Evolutionary conservation across 1,284 basidiomycete species (phyloP), one percentile per base, ranked within the genome.

Genomic region (Austroboletus novae-zelandiae): DNA sequence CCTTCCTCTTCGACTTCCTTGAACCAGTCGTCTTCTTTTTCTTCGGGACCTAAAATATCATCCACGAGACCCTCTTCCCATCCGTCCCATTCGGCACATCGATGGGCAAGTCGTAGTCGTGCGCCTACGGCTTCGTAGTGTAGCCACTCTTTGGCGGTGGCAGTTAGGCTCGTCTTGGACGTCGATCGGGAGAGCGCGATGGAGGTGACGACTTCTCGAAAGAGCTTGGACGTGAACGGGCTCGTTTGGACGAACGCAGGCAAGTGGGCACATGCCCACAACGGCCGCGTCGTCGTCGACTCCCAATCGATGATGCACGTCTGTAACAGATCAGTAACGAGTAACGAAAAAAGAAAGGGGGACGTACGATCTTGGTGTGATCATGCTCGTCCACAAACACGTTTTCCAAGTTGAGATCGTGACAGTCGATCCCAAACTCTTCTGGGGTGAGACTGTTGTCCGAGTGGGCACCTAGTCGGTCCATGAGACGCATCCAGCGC

Each of bases 281-380:
- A 75, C 8, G 88, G 89, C 17, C 89, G 77, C 5, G 83, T 89
- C 9, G 87, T 89, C 15, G 88, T 90, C 10, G 87, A 88, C 64
- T 91, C 88, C 89, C 88, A 91, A 60, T 91, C 89, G 44, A 91
- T 91, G 54, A 91, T 79, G 60, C 86, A 88, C 1, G 86, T 86
- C 89, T 91, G 20, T 23, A 23, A 23, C 20, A 23, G 36, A 40
- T 14, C 2, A 5, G 25, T 34, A 27, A 13, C n/a, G 5, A 27
- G n/a, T 7, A 15, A 13, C 25, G 7, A 15, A 40, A 9, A 53
- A 45, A 17, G 14, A 13, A 3, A 41, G 29, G 25, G 36, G n/a
- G 9, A 11, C 86, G 60, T 57, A 91, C 88, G 47, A 91, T 86
- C 57, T 77, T 80, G 0, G 83, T 77, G 50, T 75, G 74, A 60